Percentiles rank a stretch among this genome's conserved stretches.
Evolutionary conservation across 192 early-diverging fungal species (phyloP).

Genomic region (Backusella liffmaniae): DNA sequence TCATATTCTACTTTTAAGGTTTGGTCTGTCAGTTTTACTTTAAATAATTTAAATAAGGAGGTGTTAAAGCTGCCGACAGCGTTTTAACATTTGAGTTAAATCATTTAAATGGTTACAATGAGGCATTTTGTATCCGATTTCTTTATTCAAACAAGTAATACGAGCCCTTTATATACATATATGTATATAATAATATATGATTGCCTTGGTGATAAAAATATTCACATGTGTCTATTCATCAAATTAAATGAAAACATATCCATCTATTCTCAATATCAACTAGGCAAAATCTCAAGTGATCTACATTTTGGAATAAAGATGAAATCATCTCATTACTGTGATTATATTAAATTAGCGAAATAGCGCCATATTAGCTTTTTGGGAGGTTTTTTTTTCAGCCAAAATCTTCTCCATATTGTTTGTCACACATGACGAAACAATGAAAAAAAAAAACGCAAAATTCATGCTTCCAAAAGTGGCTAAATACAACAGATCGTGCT

Average conservation of each 20-base stretch:
- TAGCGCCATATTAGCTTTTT: neutral
- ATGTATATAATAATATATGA: no score
- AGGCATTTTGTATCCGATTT: neutral
- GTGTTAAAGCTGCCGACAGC: neutral
- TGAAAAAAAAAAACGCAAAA: neutral
- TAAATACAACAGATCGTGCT: neutral
- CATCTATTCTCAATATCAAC: neutral
- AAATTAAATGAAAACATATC: neutral
- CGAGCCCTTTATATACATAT: no score
- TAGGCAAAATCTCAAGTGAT: neutral
- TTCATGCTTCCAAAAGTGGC: neutral
- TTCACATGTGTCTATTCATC: neutral
- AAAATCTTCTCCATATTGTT: neutral
- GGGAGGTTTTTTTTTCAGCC: neutral
- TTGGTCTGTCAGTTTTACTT: no score
- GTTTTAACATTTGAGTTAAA: neutral
- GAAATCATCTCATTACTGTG: neutral
- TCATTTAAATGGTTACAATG: neutral
- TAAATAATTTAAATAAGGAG: neutral
- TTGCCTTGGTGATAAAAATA: neutral
- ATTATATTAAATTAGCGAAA: neutral
- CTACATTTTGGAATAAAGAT: neutral
- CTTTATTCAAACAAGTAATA: no score
- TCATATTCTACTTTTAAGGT: no score
- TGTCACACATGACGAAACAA: neutral